Evolutionary conservation across 1,139 yeast species (phyloP).

Genomic region (Yamadazyma taylorii): DNA sequence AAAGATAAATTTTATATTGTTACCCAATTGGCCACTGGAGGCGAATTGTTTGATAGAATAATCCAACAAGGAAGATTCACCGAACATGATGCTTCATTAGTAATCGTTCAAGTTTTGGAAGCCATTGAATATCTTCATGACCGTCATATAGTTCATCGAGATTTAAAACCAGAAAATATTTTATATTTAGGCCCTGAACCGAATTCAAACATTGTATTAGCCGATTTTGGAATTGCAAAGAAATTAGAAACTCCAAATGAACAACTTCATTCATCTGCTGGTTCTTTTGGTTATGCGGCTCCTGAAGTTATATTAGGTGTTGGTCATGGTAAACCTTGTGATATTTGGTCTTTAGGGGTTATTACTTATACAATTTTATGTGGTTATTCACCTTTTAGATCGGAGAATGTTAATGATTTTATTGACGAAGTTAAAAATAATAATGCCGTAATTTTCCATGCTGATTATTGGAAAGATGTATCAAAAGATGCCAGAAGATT

Average conservation of each 20-base stretch:
- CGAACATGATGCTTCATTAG: slow-evolving; percentile 76
- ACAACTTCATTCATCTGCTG: slow-evolving; percentile 75
- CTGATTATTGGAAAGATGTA: slow-evolving; percentile 81
- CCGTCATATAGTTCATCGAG: slow-evolving; percentile 82
- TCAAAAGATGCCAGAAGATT: slow-evolving; percentile 75
- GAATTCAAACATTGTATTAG: slow-evolving; percentile 73
- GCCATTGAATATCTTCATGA: slow-evolving; percentile 77
- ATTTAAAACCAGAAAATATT: slow-evolving; percentile 86
- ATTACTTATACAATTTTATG: slow-evolving; percentile 86
- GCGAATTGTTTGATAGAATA: slow-evolving; percentile 86
- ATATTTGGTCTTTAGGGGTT: slow-evolving; percentile 90
- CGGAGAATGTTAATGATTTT: slow-evolving; percentile 81
- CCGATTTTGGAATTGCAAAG: slow-evolving; percentile 93
- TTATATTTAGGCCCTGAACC: slow-evolving; percentile 55
- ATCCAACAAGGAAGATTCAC: slow-evolving; percentile 75
- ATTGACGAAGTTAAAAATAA: slow-evolving; percentile 70
- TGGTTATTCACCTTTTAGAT: slow-evolving; percentile 89
- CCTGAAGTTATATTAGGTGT: slow-evolving; percentile 78
- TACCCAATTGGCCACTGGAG: slow-evolving; percentile 84
- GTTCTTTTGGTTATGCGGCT: slow-evolving; percentile 92
- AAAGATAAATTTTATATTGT: slow-evolving; percentile 75
- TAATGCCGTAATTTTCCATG: slow-evolving; percentile 78
- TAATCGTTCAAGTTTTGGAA: slow-evolving; percentile 65
- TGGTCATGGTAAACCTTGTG: slow-evolving; percentile 93
- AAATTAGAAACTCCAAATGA: slow-evolving; percentile 59